Conservation (phyloP, 2,329 filamentous ascomycete genomes). For the Myriangium duriaei region DNA sequence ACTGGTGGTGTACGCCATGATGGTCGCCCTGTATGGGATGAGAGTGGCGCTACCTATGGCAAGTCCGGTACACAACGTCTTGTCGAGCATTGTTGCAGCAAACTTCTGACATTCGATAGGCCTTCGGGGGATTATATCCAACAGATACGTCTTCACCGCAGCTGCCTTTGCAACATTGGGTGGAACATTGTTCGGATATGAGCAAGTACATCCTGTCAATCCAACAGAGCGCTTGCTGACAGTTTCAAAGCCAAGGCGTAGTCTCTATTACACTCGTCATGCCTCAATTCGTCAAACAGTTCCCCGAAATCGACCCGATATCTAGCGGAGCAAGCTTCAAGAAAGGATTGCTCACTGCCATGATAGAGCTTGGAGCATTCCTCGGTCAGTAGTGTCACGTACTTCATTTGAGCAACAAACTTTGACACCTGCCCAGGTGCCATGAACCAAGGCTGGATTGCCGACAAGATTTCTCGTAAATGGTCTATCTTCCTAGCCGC, state of each 20-base stretch:
- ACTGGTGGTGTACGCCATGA: no score
- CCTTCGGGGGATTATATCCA: conserved; percentile 36
- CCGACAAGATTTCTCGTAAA: conserved; percentile 40
- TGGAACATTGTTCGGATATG: conserved; percentile 40
- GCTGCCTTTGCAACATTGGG: conserved; percentile 39
- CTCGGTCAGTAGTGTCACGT: conserved; percentile 15
- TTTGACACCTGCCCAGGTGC: conserved; percentile 20
- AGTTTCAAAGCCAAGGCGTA: conserved; percentile 15
- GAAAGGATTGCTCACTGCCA: conserved; percentile 39
- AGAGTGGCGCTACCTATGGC: neutral
- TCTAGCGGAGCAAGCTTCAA: conserved; percentile 32
- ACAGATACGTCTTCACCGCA: conserved; percentile 39
- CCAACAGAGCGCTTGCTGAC: neutral
- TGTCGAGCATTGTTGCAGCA: neutral
- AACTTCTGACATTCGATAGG: conserved; percentile 13
- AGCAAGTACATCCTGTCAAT: conserved; percentile 17
- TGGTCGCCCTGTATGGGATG: neutral
- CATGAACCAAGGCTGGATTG: conserved; percentile 37
- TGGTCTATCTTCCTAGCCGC: conserved; percentile 42
- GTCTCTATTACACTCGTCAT: conserved; percentile 36
- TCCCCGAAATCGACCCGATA: conserved; percentile 23
- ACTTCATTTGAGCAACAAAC: conserved; percentile 27
- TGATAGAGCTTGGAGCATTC: conserved; percentile 43
- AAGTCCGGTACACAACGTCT: neutral
- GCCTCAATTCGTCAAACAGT: conserved; percentile 37